Base-by-base conservation (phyloP, 2,329 filamentous ascomycete species). In the Cordyceps cateniannulata region DNA sequence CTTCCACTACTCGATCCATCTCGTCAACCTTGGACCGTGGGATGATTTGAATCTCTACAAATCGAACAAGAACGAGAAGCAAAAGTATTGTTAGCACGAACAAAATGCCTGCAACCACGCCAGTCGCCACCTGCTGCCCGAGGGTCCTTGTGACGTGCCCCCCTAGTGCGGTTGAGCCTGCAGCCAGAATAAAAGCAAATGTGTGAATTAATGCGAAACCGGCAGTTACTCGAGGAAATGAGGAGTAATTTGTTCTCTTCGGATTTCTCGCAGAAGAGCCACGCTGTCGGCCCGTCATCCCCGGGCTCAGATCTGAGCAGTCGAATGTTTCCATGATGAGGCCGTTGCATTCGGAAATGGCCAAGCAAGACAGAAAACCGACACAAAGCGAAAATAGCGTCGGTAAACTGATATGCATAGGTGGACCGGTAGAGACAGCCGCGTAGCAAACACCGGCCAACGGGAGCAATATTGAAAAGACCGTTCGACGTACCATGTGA, bases 261-360 rank as follows among this genome's bases (percentile, higher is more conserved):
- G 73, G 71, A 10, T 69, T 68, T 56, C 72, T 73, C 14, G 70
- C 69, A 5, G 75, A 75, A 3, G 69, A 67, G n/a, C 75, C 76
- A 29, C 73, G 76, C n/a, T 78, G 78, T 18, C 78, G 77, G 32
- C 83, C 82, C 7, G 81, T 88, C 77, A 88, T 87, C 12, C 87
- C 86, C 2, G 87, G 85, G 65, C 89, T 88, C 4, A 93, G 77
- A 70, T 93, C 90, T 45, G 87, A 90, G n/a, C 86, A 89, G 70
- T 93, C 90, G 70, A 88, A 93, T 0, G 86, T 87, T 69, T 92
- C 89, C 89, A 93, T 92, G 69, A 92, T 82, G 35, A 93, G 75
- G 1, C 89, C 88, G 64, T 88, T 84, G 71, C 89, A 91, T 72
- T 93, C 89, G 2, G 89, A 84, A 50, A 91, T 85, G 1, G 88